These are phyloP conservation scores for Irpex lacteus DNA, from an alignment of 1,284 basidiomycete genomes.

Conservation along the genomic window DNA sequence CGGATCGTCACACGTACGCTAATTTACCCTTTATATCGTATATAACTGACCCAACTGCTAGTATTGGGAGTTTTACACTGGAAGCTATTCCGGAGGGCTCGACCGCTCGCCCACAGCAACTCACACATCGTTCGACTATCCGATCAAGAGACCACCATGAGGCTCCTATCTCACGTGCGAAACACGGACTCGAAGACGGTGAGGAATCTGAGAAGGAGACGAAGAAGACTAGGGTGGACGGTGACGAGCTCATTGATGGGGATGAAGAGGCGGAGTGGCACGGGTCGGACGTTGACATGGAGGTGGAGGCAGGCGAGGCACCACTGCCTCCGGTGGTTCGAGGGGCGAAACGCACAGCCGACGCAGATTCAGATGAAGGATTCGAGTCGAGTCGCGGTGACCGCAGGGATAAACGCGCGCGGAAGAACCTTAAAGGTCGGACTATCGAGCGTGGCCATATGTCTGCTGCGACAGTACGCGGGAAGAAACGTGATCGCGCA, in stretches of 20 bases:
- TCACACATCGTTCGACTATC: not conserved
- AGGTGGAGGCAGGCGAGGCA: conserved; percentile 24
- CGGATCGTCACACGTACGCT: conserved; percentile 2
- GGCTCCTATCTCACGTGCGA: conserved; percentile 11
- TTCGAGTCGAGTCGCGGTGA: conserved; percentile 14
- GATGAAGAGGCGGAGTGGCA: conserved; percentile 11
- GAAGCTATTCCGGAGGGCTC: not conserved
- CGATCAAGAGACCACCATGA: not conserved
- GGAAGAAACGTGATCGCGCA: conserved; percentile 72
- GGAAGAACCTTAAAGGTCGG: conserved; percentile 38
- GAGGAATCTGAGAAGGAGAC: conserved; percentile 28
- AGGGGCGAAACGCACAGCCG: conserved; percentile 46
- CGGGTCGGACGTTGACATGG: conserved; percentile 21
- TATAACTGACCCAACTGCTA: not conserved
- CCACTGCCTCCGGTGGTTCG: conserved; percentile 30
- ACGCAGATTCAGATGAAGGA: conserved; percentile 37
- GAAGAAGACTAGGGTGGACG: conserved; percentile 52
- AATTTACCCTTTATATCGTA: not conserved
- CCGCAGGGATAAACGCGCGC: conserved; percentile 36
- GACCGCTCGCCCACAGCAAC: not conserved
- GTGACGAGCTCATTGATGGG: conserved; percentile 13
- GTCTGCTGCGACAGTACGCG: conserved; percentile 30
- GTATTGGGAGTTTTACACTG: not conserved
- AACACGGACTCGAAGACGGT: conserved; percentile 30
- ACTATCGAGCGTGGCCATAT: conserved; percentile 21